Conservation (phyloP, 192 early-diverging fungal species). For the Pilaira anomala region DNA sequence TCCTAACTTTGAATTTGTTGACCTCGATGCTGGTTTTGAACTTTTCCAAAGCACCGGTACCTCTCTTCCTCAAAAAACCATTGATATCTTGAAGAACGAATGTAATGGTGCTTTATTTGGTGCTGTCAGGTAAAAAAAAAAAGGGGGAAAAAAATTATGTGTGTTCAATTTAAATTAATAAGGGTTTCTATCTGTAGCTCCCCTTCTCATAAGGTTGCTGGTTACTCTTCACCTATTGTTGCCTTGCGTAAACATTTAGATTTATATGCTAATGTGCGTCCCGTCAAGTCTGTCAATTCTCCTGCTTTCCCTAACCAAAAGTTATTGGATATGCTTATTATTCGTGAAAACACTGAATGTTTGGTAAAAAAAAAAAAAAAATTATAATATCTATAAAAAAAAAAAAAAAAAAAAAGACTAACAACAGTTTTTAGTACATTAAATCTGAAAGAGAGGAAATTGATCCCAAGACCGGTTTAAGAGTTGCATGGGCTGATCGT, state of each 20-base stretch:
- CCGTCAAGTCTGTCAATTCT: constrained; percentile 73
- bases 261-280: constrained; percentile 96
- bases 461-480: constrained; percentile 58
- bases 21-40: constrained; percentile 94
- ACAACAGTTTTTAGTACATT: constrained; percentile 62
- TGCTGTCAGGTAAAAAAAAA: constrained; percentile 69
- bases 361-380: constrained; percentile 55
- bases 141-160: background rate
- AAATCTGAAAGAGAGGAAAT: constrained; percentile 72
- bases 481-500: constrained; percentile 82
- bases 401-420: background rate
- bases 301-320: constrained; percentile 49
- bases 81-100: constrained; percentile 72
- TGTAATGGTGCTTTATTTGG: constrained; percentile 96
- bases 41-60: constrained; percentile 91
- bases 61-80: constrained; percentile 86
- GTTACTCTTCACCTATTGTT: constrained; percentile 98
- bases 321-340: constrained; percentile 92
- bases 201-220: constrained; percentile 96
- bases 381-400: background rate
- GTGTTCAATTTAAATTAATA: background rate
- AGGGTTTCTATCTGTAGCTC: constrained; percentile 52
- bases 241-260: constrained; percentile 93
- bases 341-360: constrained; percentile 98
- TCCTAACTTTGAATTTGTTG: constrained; percentile 73